These are phyloP conservation scores for Tricholoma saponaceum DNA, from an alignment of 768 basidiomycete species.

Conservation along the genomic window DNA sequence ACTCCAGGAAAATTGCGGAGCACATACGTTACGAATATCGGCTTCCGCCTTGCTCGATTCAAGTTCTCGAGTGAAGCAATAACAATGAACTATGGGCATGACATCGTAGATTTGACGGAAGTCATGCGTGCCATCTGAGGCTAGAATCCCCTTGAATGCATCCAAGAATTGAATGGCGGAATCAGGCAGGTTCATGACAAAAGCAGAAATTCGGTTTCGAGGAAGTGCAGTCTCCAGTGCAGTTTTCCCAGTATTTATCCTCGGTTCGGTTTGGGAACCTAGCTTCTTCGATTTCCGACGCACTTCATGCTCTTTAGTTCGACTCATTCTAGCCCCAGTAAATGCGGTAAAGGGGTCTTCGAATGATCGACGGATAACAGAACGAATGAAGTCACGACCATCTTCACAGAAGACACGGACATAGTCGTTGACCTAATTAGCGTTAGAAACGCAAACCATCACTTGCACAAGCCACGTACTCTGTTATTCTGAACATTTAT, in stretches of 20 bases:
- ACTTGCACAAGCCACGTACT: conserved; percentile 38
- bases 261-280: background rate
- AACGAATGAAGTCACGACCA: conserved; percentile 80
- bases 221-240: conserved; percentile 11
- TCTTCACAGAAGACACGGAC: conserved; percentile 79
- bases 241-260: background rate
- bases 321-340: conserved; percentile 45
- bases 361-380: conserved; percentile 47
- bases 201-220: conserved; percentile 69
- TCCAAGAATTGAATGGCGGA: conserved; percentile 87
- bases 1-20: background rate
- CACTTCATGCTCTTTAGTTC: conserved; percentile 36
- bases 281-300: conserved; percentile 30
- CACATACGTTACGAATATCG: conserved; percentile 79
- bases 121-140: conserved; percentile 28
- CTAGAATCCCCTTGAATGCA: conserved; percentile 76
- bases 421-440: conserved; percentile 57
- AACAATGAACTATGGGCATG: conserved; percentile 92
- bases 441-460: conserved; percentile 5
- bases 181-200: conserved; percentile 98
- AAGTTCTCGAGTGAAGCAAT: conserved; percentile 91
- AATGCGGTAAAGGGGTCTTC: conserved; percentile 65
- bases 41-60: conserved; percentile 61
- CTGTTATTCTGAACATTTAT: conserved; percentile 75
- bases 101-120: conserved; percentile 45